Evolutionary conservation across 768 basidiomycete species (phyloP).

Genomic region (Lactarius quietus): DNA sequence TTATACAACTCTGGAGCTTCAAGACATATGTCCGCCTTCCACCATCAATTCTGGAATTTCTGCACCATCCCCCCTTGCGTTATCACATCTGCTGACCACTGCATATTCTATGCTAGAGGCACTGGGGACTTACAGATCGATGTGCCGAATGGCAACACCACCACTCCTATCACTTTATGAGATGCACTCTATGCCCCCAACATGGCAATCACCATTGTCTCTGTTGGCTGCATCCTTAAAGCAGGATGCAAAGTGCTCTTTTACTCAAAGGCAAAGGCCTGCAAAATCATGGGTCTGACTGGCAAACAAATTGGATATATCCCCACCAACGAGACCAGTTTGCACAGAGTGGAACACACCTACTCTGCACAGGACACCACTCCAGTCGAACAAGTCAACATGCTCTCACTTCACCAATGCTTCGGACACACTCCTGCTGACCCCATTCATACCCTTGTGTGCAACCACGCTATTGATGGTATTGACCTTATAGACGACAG

Average conservation of each 20-base stretch:
- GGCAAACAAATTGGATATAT: not conserved
- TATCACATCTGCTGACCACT: conserved; percentile 1
- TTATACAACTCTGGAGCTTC: conserved; percentile 25
- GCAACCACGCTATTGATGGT: not conserved
- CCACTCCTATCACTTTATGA: conserved; percentile 8
- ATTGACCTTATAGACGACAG: not conserved
- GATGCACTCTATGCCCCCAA: conserved; percentile 7
- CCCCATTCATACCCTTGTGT: conserved; percentile 27
- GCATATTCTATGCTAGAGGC: conserved; percentile 25
- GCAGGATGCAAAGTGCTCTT: conserved; percentile 5
- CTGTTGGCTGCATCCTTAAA: conserved; percentile 13
- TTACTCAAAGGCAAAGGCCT: not conserved
- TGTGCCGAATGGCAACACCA: not conserved
- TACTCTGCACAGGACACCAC: not conserved
- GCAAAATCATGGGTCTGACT: not conserved
- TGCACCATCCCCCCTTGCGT: conserved; percentile 8
- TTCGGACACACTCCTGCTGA: conserved; percentile 21
- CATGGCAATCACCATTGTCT: conserved; percentile 25
- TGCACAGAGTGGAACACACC: not conserved
- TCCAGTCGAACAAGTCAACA: not conserved
- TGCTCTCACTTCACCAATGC: not conserved
- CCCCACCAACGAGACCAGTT: not conserved
- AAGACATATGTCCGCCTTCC: conserved; percentile 23
- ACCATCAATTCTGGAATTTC: too few species aligned
- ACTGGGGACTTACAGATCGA: conserved; percentile 22